phyloP scores from a whole-genome alignment of 2,329 filamentous ascomycete genomes.

The Hymenoscyphus repandus region DNA sequence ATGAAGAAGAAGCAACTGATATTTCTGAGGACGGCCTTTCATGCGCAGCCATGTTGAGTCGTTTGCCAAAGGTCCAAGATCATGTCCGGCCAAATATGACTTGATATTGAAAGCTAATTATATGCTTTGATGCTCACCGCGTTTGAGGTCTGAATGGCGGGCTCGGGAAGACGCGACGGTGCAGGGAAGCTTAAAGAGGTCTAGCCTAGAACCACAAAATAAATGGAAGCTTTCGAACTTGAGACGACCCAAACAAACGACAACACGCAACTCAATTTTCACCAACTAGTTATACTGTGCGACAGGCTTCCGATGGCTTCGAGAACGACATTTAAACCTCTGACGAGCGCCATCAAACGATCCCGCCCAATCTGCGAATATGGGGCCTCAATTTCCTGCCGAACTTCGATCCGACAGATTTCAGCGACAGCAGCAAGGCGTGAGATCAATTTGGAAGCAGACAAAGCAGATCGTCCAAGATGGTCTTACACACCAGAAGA shows the following conservation, averaged over 20 bases:
- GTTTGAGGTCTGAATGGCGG: neutral
- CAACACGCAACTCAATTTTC: too few species aligned
- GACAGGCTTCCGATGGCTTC: constrained; percentile 39
- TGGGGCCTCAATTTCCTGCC: constrained; percentile 15
- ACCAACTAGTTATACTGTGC: neutral
- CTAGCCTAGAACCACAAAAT: constrained; percentile 10
- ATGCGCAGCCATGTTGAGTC: constrained; percentile 28
- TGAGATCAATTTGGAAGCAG: constrained; percentile 29
- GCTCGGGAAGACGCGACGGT: constrained; percentile 3
- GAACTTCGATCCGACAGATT: constrained; percentile 21
- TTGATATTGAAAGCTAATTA: too few species aligned
- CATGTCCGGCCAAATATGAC: too few species aligned
- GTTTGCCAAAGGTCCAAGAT: constrained; percentile 19
- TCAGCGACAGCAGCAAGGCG: constrained; percentile 22
- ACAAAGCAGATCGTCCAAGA: constrained; percentile 45
- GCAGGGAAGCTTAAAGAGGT: neutral
- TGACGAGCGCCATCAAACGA: constrained; percentile 32
- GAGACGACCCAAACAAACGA: neutral
- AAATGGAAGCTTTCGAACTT: neutral
- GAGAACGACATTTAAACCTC: constrained; percentile 38
- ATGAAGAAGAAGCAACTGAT: constrained; percentile 23
- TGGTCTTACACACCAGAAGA: constrained; percentile 66
- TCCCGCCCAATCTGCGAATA: constrained; percentile 24
- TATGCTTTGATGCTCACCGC: too few species aligned
- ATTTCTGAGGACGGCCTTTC: constrained; percentile 16